Conservation (phyloP, 1,284 basidiomycete species). For the Agroathelia rolfsii region DNA sequence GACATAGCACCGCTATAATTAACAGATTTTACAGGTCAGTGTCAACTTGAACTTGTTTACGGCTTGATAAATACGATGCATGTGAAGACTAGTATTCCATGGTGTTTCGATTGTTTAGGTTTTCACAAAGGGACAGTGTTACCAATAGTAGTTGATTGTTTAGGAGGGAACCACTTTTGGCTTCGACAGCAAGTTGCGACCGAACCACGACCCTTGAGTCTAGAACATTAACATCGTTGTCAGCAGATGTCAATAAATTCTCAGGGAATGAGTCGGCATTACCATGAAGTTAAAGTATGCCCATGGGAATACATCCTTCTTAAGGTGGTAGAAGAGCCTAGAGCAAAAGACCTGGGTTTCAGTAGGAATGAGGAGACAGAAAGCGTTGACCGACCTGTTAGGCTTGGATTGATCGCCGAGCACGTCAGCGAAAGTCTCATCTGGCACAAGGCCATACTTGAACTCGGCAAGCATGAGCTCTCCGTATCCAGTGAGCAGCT, state of each 20-base stretch:
- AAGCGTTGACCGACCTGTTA: conserved; percentile 33
- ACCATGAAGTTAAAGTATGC: neutral
- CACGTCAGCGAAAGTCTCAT: conserved; percentile 14
- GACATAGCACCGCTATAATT: too few relatives aligned
- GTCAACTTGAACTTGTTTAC: too few relatives aligned
- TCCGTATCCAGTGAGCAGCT: conserved; percentile 3
- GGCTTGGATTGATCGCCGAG: conserved; percentile 66
- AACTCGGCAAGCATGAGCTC: conserved; percentile 6
- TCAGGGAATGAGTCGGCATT: too few relatives aligned
- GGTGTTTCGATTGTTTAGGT: too few relatives aligned
- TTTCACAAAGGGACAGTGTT: too few relatives aligned
- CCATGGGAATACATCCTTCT: conserved; percentile 46
- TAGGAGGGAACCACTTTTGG: neutral
- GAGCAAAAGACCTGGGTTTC: conserved; percentile 6
- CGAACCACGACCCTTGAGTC: neutral
- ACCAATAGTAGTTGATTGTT: neutral
- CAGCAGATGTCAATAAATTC: too few relatives aligned
- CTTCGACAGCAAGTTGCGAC: neutral
- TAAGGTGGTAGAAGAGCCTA: conserved; percentile 83
- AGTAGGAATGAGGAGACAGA: conserved; percentile 6
- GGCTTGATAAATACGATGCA: too few relatives aligned
- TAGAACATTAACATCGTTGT: too few relatives aligned
- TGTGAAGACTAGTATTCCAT: too few relatives aligned
- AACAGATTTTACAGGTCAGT: too few relatives aligned
- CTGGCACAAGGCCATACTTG: conserved; percentile 2